Conservation (phyloP, 2,329 filamentous ascomycete species). For the Drechmeria coniospora region DNA sequence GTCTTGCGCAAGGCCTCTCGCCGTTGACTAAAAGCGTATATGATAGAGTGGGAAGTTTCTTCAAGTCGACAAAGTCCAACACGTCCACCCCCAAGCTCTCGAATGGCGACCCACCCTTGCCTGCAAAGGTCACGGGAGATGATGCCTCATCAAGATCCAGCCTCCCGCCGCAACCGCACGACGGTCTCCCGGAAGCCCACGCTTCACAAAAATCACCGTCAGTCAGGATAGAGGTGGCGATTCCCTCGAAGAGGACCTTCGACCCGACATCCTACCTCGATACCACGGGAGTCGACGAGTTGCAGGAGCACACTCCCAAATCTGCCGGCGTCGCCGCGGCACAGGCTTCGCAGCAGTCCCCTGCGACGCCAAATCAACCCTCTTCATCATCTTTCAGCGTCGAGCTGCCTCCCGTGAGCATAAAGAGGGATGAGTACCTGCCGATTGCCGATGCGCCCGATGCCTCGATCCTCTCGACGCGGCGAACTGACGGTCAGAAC, state of each 20-base stretch:
- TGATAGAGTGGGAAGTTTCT: slow-evolving; percentile 23
- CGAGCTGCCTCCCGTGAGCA: slow-evolving; percentile 27
- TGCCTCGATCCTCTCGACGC: slow-evolving; percentile 32
- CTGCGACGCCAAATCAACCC: no score
- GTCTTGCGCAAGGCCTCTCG: slow-evolving; percentile 27
- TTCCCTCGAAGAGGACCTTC: slow-evolving; percentile 27
- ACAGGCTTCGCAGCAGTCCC: no score
- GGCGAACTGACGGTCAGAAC: slow-evolving; percentile 37
- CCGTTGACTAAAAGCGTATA: slow-evolving; percentile 30
- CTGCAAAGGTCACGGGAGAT: slow-evolving; percentile 8
- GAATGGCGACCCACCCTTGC: slow-evolving; percentile 18
- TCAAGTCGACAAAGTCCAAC: slow-evolving; percentile 22
- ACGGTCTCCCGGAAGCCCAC: slow-evolving; percentile 6
- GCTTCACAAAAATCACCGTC: slow-evolving; percentile 20
- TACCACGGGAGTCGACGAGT: slow-evolving; percentile 10
- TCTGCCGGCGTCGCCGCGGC: no score
- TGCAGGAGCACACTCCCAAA: slow-evolving; percentile 1
- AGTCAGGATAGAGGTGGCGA: slow-evolving; percentile 29
- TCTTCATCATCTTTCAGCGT: slow-evolving; percentile 22
- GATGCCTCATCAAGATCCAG: slow-evolving; percentile 8
- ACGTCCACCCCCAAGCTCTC: slow-evolving; percentile 14
- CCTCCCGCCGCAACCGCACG: slow-evolving; percentile 5
- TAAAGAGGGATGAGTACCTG: slow-evolving; percentile 38
- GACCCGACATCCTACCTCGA: slow-evolving; percentile 22
- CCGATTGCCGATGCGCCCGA: slow-evolving; percentile 31